phyloP scores from a whole-genome alignment of 2,329 filamentous ascomycete genomes.

The Sclerotinia borealis region DNA sequence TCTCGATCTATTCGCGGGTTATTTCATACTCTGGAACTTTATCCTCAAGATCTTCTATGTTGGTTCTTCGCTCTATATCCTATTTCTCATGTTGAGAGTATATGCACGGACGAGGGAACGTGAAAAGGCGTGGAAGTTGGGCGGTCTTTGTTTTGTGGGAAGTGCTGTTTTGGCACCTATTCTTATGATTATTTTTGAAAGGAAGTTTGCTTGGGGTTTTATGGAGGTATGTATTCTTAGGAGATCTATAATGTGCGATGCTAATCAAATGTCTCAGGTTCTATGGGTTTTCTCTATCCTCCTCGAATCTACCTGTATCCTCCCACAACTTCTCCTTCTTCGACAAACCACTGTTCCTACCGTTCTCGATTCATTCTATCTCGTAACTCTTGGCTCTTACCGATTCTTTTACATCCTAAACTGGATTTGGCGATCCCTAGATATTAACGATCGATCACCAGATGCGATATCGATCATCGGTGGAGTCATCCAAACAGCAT shows the following conservation, averaged over 20 bases:
- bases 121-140: conserved; percentile 91
- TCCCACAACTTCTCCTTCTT: conserved; percentile 85
- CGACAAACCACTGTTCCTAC: conserved; percentile 94
- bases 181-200: conserved; percentile 61
- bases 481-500: conserved; percentile 78
- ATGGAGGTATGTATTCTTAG: conserved; percentile 39
- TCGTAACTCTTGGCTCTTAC: conserved; percentile 80
- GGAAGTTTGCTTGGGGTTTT: conserved; percentile 42
- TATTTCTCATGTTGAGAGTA: conserved; percentile 79
- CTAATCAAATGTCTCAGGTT: conserved; percentile 44
- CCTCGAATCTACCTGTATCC: conserved; percentile 83
- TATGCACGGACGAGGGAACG: conserved; percentile 83
- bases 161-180: conserved; percentile 66
- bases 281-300: conserved; percentile 86
- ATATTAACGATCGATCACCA: conserved; percentile 53
- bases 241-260: neutral
- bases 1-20: conserved; percentile 63
- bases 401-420: conserved; percentile 85
- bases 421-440: conserved; percentile 69
- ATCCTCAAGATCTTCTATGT: conserved; percentile 90
- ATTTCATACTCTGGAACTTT: conserved; percentile 60
- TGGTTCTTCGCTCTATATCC: conserved; percentile 74
- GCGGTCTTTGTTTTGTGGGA: conserved; percentile 59
- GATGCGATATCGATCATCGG: conserved; percentile 76
- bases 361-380: conserved; percentile 95